Percentiles rank a stretch among this genome's conserved stretches.
phyloP scores from a whole-genome alignment of 768 basidiomycete species.

The Rhodotorula kratochvilovae region DNA sequence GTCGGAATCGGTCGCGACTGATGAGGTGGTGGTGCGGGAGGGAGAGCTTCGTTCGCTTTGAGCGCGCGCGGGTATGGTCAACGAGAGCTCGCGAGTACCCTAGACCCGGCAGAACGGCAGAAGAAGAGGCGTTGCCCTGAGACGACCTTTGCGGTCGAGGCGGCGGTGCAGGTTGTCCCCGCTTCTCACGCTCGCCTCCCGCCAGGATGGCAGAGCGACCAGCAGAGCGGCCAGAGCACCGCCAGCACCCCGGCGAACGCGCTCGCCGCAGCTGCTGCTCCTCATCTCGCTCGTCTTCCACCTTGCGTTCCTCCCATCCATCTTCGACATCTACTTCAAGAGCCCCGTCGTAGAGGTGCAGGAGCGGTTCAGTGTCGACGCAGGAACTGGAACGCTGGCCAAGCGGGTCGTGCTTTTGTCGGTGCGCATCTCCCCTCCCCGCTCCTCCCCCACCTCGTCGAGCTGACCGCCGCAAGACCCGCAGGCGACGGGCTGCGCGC shows the following conservation, averaged over 20 bases:
- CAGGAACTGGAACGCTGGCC: constrained; percentile 49
- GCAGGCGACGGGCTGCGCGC: constrained; percentile 76
- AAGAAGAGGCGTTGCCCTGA: no score
- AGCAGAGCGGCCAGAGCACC: background rate
- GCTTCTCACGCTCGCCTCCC: background rate
- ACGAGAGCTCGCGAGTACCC: no score
- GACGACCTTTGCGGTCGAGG: no score
- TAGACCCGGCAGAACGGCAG: no score
- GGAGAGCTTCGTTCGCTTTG: no score
- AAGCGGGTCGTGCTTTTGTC: constrained; percentile 64
- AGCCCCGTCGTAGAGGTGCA: constrained; percentile 34
- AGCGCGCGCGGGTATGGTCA: no score
- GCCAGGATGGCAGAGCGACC: background rate
- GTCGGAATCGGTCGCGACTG: no score
- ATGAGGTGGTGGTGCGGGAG: no score
- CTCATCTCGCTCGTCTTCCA: constrained; percentile 70
- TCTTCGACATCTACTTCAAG: constrained; percentile 83
- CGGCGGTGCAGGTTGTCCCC: background rate
- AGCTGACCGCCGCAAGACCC: background rate
- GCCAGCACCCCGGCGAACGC: background rate
- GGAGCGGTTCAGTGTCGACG: background rate
- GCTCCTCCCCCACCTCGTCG: background rate
- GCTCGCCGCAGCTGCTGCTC: constrained; percentile 45
- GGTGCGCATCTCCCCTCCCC: constrained; percentile 48
- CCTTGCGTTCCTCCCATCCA: constrained; percentile 54